Conservation (phyloP, 2,329 filamentous ascomycete genomes). For the Blastomyces gilchristii region DNA sequence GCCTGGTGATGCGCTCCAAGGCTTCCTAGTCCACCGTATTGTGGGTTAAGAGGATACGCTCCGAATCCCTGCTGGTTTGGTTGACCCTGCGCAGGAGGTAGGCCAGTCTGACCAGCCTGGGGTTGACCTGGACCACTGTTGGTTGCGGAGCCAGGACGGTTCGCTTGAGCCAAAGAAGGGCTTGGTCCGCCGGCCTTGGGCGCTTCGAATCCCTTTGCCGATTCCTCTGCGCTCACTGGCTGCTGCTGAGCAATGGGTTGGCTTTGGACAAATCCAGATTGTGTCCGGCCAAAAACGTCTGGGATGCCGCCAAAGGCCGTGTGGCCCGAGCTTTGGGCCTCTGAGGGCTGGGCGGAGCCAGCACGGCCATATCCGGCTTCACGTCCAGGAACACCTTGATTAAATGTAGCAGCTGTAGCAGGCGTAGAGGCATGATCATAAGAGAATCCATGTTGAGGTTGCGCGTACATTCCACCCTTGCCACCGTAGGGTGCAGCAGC, state of each 20-base stretch:
- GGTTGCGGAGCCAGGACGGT: conserved; percentile 53
- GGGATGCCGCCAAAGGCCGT: conserved; percentile 45
- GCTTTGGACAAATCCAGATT: conserved; percentile 47
- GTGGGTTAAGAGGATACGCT: conserved; percentile 46
- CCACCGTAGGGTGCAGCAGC: conserved; percentile 41
- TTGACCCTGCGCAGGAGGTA: conserved; percentile 47
- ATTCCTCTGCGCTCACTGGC: conserved; percentile 41
- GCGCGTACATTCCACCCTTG: conserved; percentile 53
- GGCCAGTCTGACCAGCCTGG: conserved; percentile 37
- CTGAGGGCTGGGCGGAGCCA: conserved; percentile 47
- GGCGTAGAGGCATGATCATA: conserved; percentile 57
- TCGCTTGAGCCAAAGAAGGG: conserved; percentile 51
- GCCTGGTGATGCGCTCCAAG: conserved; percentile 31
- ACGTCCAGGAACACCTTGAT: conserved; percentile 37
- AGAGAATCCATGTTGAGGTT: conserved; percentile 52
- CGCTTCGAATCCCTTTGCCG: conserved; percentile 48
- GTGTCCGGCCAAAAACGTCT: conserved; percentile 50
- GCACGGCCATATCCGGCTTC: conserved; percentile 52
- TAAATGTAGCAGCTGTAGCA: conserved; percentile 44
- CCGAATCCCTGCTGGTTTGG: conserved; percentile 46
- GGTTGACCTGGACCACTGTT: conserved; percentile 47
- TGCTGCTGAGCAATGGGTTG: conserved; percentile 44
- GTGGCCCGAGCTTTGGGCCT: conserved; percentile 41
- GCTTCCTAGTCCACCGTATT: conserved; percentile 39
- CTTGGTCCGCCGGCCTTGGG: conserved; percentile 50